Percentiles rank a stretch among this genome's conserved stretches.
Evolutionary conservation across 83 land plant genomes (phyloP).

Genomic region (Picea mariana): DNA sequence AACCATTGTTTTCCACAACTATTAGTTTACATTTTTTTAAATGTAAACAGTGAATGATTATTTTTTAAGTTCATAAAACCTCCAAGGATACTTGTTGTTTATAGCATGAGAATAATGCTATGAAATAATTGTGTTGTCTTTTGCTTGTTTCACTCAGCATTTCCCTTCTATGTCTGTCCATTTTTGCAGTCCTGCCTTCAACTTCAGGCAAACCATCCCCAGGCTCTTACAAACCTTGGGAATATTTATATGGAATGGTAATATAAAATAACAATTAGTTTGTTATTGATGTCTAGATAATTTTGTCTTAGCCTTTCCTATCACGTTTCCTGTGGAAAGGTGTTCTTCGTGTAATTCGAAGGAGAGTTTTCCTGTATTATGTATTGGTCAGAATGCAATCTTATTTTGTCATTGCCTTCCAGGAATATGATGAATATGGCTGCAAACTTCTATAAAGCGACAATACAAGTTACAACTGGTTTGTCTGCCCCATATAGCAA

Average conservation of each 20-base stretch:
- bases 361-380: not conserved
- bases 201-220: slow-evolving; percentile 91
- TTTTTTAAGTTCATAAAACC: not conserved
- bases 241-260: slow-evolving; percentile 99
- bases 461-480: slow-evolving; percentile 88
- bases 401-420: slow-evolving; percentile 6
- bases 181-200: slow-evolving; percentile 78
- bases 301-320: not conserved
- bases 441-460: slow-evolving; percentile 91
- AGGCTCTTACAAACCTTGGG: slow-evolving; percentile 98
- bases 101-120: not conserved
- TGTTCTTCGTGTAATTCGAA: not conserved
- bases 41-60: not conserved
- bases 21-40: not conserved
- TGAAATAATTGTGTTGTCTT: not conserved
- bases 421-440: slow-evolving; percentile 91
- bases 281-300: not conserved
- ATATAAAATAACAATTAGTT: not conserved
- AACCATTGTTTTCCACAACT: not conserved
- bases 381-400: not conserved
- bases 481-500: slow-evolving; percentile 98
- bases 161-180: not conserved
- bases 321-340: not conserved
- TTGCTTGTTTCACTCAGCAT: not conserved
- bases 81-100: not conserved